Evolutionary conservation across 2,329 filamentous ascomycete species (phyloP).

Genomic region (Diplodia sapinea): DNA sequence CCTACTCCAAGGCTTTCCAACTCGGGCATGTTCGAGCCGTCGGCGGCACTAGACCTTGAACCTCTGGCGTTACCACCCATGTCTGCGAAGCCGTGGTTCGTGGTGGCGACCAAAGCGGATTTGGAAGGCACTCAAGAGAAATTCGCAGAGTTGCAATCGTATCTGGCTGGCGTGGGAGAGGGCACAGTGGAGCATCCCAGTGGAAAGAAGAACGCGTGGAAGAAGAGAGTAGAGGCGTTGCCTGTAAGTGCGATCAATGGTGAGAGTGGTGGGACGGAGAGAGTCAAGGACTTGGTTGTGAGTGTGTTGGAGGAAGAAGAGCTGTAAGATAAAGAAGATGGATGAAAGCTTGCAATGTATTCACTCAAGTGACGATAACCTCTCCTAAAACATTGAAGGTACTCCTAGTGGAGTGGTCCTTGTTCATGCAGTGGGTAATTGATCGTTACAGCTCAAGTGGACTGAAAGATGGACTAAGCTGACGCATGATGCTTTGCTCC

Average conservation of each 20-base stretch:
- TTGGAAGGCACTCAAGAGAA: slow-evolving; percentile 78
- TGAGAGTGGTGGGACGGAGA: slow-evolving; percentile 71
- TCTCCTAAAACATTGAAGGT: neutral
- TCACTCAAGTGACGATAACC: neutral
- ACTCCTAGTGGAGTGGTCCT: neutral
- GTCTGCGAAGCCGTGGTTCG: slow-evolving; percentile 95
- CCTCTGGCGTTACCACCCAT: slow-evolving; percentile 69
- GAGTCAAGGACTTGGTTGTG: slow-evolving; percentile 74
- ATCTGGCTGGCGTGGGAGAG: slow-evolving; percentile 69
- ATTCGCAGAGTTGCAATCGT: slow-evolving; percentile 71
- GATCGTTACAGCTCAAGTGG: too few species aligned
- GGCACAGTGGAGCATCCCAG: slow-evolving; percentile 75
- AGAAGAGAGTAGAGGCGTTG: slow-evolving; percentile 64
- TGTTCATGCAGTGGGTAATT: neutral
- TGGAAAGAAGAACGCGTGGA: slow-evolving; percentile 67
- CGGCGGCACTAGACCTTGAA: slow-evolving; percentile 30
- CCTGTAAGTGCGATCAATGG: slow-evolving; percentile 90
- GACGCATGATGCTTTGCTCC: neutral
- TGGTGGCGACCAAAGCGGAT: slow-evolving; percentile 92
- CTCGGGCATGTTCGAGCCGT: slow-evolving; percentile 36
- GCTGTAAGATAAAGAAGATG: neutral
- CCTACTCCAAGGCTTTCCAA: neutral
- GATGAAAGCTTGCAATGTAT: neutral
- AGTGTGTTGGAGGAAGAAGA: slow-evolving; percentile 62
- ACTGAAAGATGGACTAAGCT: neutral